Conservation (phyloP, 2,329 filamentous ascomycete species). For the Epichloe sibirici region DNA sequence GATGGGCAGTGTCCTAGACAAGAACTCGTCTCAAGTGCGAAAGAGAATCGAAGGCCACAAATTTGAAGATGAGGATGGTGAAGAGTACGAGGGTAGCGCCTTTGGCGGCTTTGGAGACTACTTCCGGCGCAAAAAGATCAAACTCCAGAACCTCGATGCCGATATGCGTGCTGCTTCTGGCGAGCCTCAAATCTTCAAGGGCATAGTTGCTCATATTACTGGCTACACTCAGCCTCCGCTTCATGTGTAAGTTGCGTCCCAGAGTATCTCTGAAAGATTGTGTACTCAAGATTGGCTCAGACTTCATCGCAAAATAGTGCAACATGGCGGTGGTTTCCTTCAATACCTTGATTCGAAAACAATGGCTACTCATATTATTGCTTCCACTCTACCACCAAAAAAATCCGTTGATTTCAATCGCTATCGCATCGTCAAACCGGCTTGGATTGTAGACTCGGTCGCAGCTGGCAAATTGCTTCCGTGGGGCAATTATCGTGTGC, state of each 20-base stretch:
- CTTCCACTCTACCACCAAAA: conserved; percentile 79
- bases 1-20: conserved; percentile 51
- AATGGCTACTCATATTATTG: conserved; percentile 89
- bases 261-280: not conserved
- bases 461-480: conserved; percentile 67
- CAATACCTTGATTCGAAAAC: conserved; percentile 95
- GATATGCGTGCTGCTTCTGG: conserved; percentile 58
- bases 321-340: conserved; percentile 86
- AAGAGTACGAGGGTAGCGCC: conserved; percentile 77
- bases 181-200: conserved; percentile 79
- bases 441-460: conserved; percentile 88
- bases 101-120: conserved; percentile 91
- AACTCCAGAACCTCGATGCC: conserved; percentile 86
- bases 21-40: conserved; percentile 48
- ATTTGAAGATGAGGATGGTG: conserved; percentile 72
- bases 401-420: conserved; percentile 78
- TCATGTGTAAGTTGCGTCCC: conserved; percentile 44
- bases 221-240: conserved; percentile 93
- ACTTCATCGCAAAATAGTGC: conserved; percentile 75
- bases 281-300: conserved; percentile 17
- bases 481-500: conserved; percentile 74
- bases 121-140: conserved; percentile 91
- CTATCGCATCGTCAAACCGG: conserved; percentile 87
- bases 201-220: conserved; percentile 81
- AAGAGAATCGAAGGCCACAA: conserved; percentile 53